Base-by-base conservation (phyloP, 1,284 basidiomycete genomes). In the Cutaneotrichosporon sp. region DNA sequence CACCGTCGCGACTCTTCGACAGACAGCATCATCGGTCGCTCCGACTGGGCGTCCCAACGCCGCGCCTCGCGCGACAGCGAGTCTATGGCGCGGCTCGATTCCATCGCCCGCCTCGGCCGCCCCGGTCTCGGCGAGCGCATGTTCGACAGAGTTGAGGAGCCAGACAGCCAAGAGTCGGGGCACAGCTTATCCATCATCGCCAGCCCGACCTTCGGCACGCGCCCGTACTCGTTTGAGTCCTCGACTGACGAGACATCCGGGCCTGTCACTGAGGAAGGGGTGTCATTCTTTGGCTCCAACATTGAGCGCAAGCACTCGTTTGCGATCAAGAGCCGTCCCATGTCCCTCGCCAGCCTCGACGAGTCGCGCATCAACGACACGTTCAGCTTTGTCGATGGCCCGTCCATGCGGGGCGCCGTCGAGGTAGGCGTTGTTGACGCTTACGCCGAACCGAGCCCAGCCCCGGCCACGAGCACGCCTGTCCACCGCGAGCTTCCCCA, bases 61-160 rank as follows among this genome's bases (percentile, higher is more conserved):
- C 83, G 82, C n/a, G 84, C 76, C 22, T 90, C 88, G 0, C 68
- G 65, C 82, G 3, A 89, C 64, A 91, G 89, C 0, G 78, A 83
- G 67, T 91, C 89, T 59, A 82, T 80, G 2, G 77, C 81, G 64
- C 82, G 83, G 9, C 73, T 89, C 4, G 86, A 82, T 1, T 91
- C 89, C 60, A 82, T 80, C 3, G 77, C 81, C 64, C 82, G 83
- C 11, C 73, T 89, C 4, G 86, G 82, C 3, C 83, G 91, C 22
- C 91, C 91, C 2, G 89, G 87, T 2, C 77, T 93, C 3, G 90
- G 91, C 0, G 91, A 92, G 72, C 90, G 92, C 82, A 92, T 93
- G 91, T 91, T 93, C 70, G 86, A 80, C n/a, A 81, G 79, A 8
- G 87, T 87, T 51, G 85, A 87, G 7, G 27, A 20, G 4, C 24